Base-by-base conservation (phyloP, 306 rosid genomes). In the Prunus dulcis region DNA sequence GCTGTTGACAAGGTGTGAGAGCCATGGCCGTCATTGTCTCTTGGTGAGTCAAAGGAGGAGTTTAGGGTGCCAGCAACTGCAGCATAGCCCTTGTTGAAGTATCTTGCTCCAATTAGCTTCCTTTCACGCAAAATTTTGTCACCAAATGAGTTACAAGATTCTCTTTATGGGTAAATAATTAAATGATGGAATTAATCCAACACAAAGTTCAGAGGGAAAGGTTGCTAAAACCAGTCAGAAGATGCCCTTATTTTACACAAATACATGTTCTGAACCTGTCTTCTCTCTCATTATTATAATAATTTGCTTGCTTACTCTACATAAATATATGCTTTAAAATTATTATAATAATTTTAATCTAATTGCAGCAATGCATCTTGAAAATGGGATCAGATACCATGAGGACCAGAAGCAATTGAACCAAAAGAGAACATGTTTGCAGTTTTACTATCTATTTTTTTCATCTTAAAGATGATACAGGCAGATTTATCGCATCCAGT, bases 1-100 rank as follows among this genome's bases (percentile, higher is more conserved):
- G 98, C 98, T 2, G 98, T 94, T 17, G 98, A 94, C 38, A 94
- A 71, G 6, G 98, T 94, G 85, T 94, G 98, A 10, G 98, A 78
- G 20, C 98, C 98, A 27, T 94, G 98, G 46, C 98, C 98, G 3
- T 90, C 96, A 0, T 7, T 74, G 78, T 94, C 98, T 6, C 96
- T 84, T 1, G 97, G 97, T 2, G 98, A 78, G 12, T 92, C 67
- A 34, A 76, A 89, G 18, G 93, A 51, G 14, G 92, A 82, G 82
- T 88, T 92, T 1, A 92, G 83, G 4, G 78, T 73, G 0, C 92
- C 96, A 9, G 43, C 88, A 15, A 73, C 79, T 0, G 91, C 41
- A 5, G 80, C 76, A 49, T 85, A 95, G 17, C 96, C 98, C 75
- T 92, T 87, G 90, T 88, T 86, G 91, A 83, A 95, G 88, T 89